A percentile compares a stretch with the other conserved stretches of the same genome.
phyloP scores from a whole-genome alignment of 148 eudicot species.

The Hydrangea macrophylla region DNA sequence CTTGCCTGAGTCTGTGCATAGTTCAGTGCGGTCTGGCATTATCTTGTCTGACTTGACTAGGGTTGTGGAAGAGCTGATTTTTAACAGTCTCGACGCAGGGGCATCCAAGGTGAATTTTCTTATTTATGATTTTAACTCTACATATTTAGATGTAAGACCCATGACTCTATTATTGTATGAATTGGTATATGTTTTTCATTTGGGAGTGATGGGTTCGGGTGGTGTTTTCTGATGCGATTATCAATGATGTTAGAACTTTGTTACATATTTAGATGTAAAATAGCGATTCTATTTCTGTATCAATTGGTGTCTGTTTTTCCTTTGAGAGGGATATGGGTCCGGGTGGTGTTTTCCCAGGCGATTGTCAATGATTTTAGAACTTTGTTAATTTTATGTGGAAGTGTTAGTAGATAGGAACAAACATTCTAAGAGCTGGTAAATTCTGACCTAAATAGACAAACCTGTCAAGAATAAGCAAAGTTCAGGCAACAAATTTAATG shows the following conservation, averaged over 20 bases:
- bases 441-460: neutral
- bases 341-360: neutral
- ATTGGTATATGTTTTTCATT: too few relatives aligned
- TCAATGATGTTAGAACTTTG: too few relatives aligned
- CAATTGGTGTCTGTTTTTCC: too few relatives aligned
- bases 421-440: neutral
- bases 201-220: too few relatives aligned
- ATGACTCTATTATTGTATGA: too few relatives aligned
- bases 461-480: neutral
- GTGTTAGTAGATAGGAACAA: neutral
- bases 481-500: neutral
- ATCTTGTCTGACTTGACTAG: slow-evolving; percentile 62
- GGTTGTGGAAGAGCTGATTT: slow-evolving; percentile 89
- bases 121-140: too few relatives aligned
- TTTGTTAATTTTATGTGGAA: neutral
- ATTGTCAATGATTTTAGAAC: neutral
- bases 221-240: too few relatives aligned
- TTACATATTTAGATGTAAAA: too few relatives aligned
- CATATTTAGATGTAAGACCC: too few relatives aligned
- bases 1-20: slow-evolving; percentile 57
- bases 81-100: slow-evolving; percentile 94
- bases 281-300: too few relatives aligned
- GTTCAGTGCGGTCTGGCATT: slow-evolving; percentile 79
- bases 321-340: neutral
- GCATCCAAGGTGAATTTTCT: slow-evolving; percentile 82